Percentiles rank a stretch among this genome's conserved stretches.
Evolutionary conservation across 176 grass and related monocot species (phyloP).

Genomic region (Avena eriantha): DNA sequence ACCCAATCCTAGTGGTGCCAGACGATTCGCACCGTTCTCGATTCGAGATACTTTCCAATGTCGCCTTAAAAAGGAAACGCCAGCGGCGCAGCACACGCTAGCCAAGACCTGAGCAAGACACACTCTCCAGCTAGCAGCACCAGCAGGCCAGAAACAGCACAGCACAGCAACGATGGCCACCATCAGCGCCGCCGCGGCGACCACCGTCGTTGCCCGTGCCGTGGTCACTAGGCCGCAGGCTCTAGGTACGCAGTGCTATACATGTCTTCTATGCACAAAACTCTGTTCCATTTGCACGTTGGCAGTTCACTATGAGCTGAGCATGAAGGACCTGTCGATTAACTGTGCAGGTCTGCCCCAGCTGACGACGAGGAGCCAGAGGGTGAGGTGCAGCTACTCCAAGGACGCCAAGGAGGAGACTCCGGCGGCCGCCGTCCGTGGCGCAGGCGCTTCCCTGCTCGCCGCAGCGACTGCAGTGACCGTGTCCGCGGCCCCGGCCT

Average conservation of each 20-base stretch:
- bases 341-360: conserved; percentile 65
- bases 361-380: conserved; percentile 62
- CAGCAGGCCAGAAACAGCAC: not conserved
- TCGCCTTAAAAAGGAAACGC: conserved; percentile 45
- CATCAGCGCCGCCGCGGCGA: conserved; percentile 62
- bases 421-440: conserved; percentile 25
- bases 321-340: not conserved
- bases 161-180: conserved; percentile 54
- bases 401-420: conserved; percentile 54
- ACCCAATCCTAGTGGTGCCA: conserved; percentile 53
- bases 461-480: conserved; percentile 52
- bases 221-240: conserved; percentile 46
- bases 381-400: conserved; percentile 68
- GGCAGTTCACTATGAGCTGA: not conserved
- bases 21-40: conserved; percentile 48
- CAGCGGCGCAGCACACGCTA: conserved; percentile 38
- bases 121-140: conserved; percentile 13
- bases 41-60: conserved; percentile 39
- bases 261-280: not conserved
- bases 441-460: conserved; percentile 43
- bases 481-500: conserved; percentile 57
- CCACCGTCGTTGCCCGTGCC: conserved; percentile 55
- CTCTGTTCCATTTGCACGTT: not conserved
- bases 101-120: conserved; percentile 30
- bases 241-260: conserved; percentile 41